Evolutionary conservation across 805 yeast genomes (phyloP), one percentile per base, ranked within the genome.

Genomic region (Candida fluviatilis): DNA sequence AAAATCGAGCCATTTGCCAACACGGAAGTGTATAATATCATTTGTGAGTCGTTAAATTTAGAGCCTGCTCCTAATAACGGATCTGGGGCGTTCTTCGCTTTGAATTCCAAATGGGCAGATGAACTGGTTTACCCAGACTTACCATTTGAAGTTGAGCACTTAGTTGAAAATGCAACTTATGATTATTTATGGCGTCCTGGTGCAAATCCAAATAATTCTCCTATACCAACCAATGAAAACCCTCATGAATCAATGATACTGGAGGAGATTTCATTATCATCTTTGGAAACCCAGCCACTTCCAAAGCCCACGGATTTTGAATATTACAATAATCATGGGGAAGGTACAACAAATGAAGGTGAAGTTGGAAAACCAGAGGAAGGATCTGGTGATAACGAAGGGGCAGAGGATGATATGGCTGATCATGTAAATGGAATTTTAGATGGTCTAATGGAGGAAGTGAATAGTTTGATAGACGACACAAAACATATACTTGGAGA

Each of bases 21-120:
- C 55, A 66, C 74, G 11, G 85, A 88, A 43, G 70, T 90, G 4
- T 90, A 87, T 59, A 78, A 82, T 47, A 69, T 90, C 17, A 42
- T 90, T 2, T 84, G 95, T 59, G 84, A 83, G 12, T 67, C 84
- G 1, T 60, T 85, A 39, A 52, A 55, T 19, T 33, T 76, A 21
- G 34, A 11, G 3, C 82, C 88, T 0, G 65, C 80, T 5, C 58
- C 71, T 1, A 83, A 81, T 48, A 83, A 84, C 48, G 91, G 91
- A 1, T 56, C 77, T 0, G 89, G 89, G 1, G 54, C 77, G 0
- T 25, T 23, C 13, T 25, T 40, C 8, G 27, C 39, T 15, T 31
- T 39, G 25, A 18, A 18, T 11, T 35, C 39, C 12, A 19, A 14
- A 5, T 78, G 85, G 86, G 45, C 39, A 13, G 84, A 80, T 48